Percentiles rank a stretch among this genome's conserved stretches.
phyloP scores from a whole-genome alignment of 331 rosid genomes.

The Dryas integrifolia region DNA sequence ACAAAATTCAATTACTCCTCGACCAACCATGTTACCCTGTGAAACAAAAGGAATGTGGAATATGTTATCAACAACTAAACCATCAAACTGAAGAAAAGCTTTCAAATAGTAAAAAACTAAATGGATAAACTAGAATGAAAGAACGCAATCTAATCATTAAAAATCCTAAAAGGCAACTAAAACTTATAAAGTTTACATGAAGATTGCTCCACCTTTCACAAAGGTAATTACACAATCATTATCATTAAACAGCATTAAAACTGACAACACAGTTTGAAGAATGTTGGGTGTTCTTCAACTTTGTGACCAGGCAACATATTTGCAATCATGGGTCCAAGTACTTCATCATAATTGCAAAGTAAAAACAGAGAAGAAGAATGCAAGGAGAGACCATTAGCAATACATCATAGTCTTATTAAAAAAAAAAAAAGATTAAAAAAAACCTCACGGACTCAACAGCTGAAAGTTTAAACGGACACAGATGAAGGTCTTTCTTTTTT shows the following conservation, averaged over 20 bases:
- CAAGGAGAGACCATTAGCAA: constrained; percentile 6
- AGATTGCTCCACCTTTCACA: not conserved
- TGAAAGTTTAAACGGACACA: not conserved
- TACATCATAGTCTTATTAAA: not conserved
- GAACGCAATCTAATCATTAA: constrained; percentile 4
- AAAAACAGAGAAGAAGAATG: not conserved
- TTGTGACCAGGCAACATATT: not conserved
- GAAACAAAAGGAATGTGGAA: constrained; percentile 20
- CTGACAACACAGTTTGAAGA: not conserved
- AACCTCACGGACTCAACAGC: not conserved
- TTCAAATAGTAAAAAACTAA: not conserved
- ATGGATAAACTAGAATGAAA: not conserved
- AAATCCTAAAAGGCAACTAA: not conserved
- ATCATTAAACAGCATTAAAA: not conserved
- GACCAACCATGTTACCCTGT: constrained; percentile 71
- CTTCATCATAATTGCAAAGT: not conserved
- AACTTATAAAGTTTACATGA: not conserved
- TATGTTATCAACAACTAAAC: constrained; percentile 13
- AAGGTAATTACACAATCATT: not conserved
- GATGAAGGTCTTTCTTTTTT: not conserved
- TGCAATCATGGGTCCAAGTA: not conserved
- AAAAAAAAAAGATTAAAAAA: not conserved
- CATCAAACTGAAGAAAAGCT: not conserved
- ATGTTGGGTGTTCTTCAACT: not conserved
- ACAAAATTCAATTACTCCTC: constrained; percentile 75